Evolutionary conservation across 148 eudicot species (phyloP).

Genomic region (Heliamphora exappendiculata): DNA sequence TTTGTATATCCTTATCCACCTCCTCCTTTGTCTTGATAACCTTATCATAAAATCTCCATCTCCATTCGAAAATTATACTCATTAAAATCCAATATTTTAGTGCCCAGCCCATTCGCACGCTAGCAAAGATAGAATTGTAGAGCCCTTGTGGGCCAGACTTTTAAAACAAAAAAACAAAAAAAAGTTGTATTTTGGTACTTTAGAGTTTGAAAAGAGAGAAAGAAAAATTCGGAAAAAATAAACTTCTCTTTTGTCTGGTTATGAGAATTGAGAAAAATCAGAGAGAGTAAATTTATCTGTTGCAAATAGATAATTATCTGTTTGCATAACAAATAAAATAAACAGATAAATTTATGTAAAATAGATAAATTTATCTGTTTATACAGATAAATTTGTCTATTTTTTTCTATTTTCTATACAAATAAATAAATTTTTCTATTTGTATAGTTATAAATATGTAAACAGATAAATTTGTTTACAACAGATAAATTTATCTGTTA

Average conservation of each 20-base stretch:
- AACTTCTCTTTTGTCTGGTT: neutral
- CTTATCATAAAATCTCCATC: neutral
- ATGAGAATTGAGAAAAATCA: neutral
- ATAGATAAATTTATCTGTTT: too few species aligned
- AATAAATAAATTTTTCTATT: too few species aligned
- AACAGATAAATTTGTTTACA: too few species aligned
- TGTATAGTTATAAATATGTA: too few species aligned
- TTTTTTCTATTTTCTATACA: too few species aligned
- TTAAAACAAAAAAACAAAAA: neutral
- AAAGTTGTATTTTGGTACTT: neutral
- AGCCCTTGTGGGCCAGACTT: neutral
- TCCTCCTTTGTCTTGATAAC: neutral
- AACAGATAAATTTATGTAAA: too few species aligned
- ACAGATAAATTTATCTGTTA: too few species aligned
- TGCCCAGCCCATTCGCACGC: neutral
- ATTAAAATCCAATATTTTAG: neutral
- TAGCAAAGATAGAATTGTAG: neutral
- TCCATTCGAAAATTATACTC: neutral
- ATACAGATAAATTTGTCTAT: too few species aligned
- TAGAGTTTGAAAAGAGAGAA: neutral
- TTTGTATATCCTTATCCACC: slow-evolving; percentile 8
- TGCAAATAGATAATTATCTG: too few species aligned
- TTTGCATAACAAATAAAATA: too few species aligned
- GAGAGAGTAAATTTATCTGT: too few species aligned
- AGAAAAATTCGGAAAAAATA: neutral